Conservation (phyloP, 2,329 filamentous ascomycete genomes). For the Fusarium miscanthi region DNA sequence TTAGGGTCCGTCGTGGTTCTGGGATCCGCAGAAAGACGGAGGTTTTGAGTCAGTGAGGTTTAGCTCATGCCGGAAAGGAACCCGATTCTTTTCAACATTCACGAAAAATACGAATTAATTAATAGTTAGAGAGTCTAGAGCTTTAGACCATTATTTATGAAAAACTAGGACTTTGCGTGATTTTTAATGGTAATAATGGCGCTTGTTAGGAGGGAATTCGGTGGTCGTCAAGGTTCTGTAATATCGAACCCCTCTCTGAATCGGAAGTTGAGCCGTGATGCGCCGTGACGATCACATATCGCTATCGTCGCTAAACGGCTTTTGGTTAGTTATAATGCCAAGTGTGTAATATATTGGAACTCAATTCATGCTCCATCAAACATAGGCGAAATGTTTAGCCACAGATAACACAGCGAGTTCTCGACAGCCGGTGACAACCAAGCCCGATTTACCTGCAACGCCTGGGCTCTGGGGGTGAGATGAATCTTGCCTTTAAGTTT, state of each 20-base stretch:
- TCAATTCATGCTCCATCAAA: background rate
- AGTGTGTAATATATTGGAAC: background rate
- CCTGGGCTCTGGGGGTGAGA: background rate
- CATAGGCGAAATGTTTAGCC: accelerated
- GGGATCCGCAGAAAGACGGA: conserved; percentile 6
- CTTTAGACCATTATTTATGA: accelerated
- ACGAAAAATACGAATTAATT: background rate
- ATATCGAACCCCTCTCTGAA: background rate
- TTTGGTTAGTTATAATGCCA: background rate
- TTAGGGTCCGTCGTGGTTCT: background rate
- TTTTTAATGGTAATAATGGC: background rate
- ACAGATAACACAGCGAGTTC: accelerated
- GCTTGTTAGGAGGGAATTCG: accelerated
- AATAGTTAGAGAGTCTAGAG: background rate
- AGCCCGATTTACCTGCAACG: background rate
- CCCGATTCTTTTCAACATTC: background rate
- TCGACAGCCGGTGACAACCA: background rate
- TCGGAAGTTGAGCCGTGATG: conserved; percentile 11
- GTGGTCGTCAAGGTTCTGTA: background rate
- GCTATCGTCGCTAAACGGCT: conserved; percentile 1
- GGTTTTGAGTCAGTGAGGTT: background rate
- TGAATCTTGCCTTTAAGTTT: accelerated
- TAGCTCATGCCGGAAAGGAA: background rate
- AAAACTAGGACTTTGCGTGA: accelerated
- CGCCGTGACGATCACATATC: conserved; percentile 3